Evolutionary conservation across 129 eudicot species (phyloP), one percentile per base, ranked within the genome.

Genomic region (Saussurea involucrata): DNA sequence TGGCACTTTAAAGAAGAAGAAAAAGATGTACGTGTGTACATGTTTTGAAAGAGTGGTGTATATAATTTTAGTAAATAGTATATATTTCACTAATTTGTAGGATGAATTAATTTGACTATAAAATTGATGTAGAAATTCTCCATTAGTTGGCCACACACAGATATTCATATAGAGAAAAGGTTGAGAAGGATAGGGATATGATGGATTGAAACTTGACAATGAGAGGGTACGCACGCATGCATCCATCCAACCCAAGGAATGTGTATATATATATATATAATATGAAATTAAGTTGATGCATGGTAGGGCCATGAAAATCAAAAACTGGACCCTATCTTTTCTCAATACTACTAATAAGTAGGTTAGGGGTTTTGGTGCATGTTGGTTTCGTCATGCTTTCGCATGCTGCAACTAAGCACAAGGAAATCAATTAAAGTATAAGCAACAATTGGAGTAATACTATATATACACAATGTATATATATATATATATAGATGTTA

Each of bases 301-400:
- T 34, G 42, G 60, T 34, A 60, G 78, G 78, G 78, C 34, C 78
- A 2, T 13, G 7, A n/a, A 58, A 73, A 73, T 73, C 57, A 57
- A 32, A 57, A 7, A 55, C 13, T 73, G 53, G 31, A 12, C 46
- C 40, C 46, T 13, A 11, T 55, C 53, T 37, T 37, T 73, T 5
- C 12, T 72, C 76, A 27, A 25, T 21, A 24, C 9, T 27, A 12
- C 24, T 42, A 8, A 6, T 18, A 5, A 8, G 20, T 3, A 3
- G 25, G 4, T 1, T 37, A 4, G 67, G 29, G 67, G 67, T 1
- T 63, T 63, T 3, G 28, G 13, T 15, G 40, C 75, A 42, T 37
- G 61, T 11, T 37, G 53, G 31, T 55, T 33, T 74, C 78, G 78
- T 74, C 78, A 74, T 61, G 78, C 78, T 74, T 61, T 61, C 78